Evolutionary conservation across 1,284 basidiomycete species (phyloP).

Genomic region (Stygiomarasmius scandens): DNA sequence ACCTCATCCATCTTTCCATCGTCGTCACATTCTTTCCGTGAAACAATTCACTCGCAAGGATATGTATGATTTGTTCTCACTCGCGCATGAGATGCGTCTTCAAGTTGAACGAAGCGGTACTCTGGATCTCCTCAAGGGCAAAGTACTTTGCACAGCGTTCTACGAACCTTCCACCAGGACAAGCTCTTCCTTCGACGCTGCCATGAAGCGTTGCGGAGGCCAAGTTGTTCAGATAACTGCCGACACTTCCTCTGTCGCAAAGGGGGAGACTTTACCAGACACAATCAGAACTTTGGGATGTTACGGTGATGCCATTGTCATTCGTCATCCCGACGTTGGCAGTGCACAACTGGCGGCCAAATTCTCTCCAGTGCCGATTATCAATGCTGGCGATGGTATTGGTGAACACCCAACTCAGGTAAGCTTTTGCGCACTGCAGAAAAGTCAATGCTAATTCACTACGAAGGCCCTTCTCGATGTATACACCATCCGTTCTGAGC

Average conservation of each 20-base stretch:
- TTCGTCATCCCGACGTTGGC: conserved; percentile 94
- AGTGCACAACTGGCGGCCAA: conserved; percentile 91
- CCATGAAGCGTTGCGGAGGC: conserved; percentile 98
- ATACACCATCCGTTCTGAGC: conserved; percentile 97
- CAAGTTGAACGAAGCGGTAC: conserved; percentile 92
- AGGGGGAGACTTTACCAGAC: conserved; percentile 94
- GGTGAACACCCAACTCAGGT: conserved; percentile 98
- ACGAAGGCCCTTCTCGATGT: conserved; percentile 88
- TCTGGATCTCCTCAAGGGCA: conserved; percentile 89
- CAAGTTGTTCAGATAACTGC: conserved; percentile 87
- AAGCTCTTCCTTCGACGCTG: conserved; percentile 96
- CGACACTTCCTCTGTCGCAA: conserved; percentile 87
- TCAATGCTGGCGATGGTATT: conserved; percentile 97
- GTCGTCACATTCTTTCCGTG: conserved; percentile 92
- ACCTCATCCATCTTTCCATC: conserved; percentile 74
- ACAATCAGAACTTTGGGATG: conserved; percentile 95
- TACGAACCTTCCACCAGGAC: conserved; percentile 98
- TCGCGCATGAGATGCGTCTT: conserved; percentile 96
- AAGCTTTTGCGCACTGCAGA: conserved; percentile 22
- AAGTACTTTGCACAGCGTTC: conserved; percentile 94
- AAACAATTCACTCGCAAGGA: conserved; percentile 93
- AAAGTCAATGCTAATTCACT: conserved; percentile 10
- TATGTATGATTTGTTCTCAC: conserved; percentile 91
- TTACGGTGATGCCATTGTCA: conserved; percentile 94
- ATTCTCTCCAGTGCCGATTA: conserved; percentile 91